Base-by-base conservation (phyloP, 164 flowering plant genomes). In the Tetracentron sinense region DNA sequence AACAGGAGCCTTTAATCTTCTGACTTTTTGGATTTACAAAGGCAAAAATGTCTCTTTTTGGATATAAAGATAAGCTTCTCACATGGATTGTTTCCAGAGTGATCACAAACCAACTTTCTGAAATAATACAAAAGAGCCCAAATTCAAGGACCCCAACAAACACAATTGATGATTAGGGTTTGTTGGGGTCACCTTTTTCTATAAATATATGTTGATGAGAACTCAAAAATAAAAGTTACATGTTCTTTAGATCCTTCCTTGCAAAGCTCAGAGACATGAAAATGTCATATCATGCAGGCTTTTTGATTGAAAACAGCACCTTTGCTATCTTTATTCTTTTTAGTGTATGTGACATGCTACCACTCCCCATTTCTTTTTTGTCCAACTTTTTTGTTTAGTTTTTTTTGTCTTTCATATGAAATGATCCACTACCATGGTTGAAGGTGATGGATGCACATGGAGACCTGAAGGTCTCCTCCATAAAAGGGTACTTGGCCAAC, bases 401-500 rank as follows among this genome's bases (percentile, higher is more conserved):
- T 69, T 48, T 63, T 75, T 79, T 79, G 83, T 79, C 83, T 79
- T 75, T 75, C 83, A 61, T 77, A 60, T 67, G 71, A 69, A 33
- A 69, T 74, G 78, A 76, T 72, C 78, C 80, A 69, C 69, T 54
- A 69, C 68, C 72, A 65, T 38, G 48, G 72, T 46, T 73, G 72
- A 76, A 65, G 72, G 72, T 71, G 70, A 76, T 78, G 77, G 79
- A 60, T 31, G 85, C 85, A 81, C 85, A 81, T 81, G 82, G 77
- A 68, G 65, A 70, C 61, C 54, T 60, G 58, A 63, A 67, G 79
- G 72, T 67, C 69, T 47, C 58, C 68, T 54, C 53, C 75, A n/a
- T 70, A 58, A 69, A 73, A 73, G n/a, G n/a, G n/a, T n/a, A n/a
- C n/a, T 56, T 64, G n/a, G 61, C 63, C 77, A 68, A 62, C 78